Conservation (phyloP, 306 rosid genomes). For the Prunus dulcis region DNA sequence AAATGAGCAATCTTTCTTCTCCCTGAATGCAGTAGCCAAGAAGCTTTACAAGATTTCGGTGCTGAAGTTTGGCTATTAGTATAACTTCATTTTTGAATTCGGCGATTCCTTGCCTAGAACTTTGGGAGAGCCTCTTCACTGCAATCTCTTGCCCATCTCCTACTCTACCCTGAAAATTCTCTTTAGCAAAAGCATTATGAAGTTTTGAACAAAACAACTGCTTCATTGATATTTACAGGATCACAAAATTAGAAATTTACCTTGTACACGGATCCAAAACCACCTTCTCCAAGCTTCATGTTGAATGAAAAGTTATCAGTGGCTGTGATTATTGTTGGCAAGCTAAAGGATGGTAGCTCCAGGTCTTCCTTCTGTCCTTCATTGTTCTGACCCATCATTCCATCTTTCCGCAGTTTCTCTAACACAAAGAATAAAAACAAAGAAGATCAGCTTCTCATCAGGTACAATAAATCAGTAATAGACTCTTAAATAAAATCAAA, state of each 20-base stretch:
- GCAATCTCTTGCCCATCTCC: slow-evolving; percentile 47
- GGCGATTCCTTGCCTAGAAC: slow-evolving; percentile 41
- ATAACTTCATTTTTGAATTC: slow-evolving; percentile 51
- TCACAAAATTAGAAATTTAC: slow-evolving; percentile 11
- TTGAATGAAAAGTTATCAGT: slow-evolving; percentile 32
- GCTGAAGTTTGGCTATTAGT: slow-evolving; percentile 49
- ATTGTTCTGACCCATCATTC: neutral
- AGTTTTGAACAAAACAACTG: neutral
- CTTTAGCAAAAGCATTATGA: neutral
- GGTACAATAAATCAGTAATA: neutral
- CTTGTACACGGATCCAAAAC: slow-evolving; percentile 52
- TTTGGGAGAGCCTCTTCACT: slow-evolving; percentile 45
- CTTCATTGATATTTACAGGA: neutral
- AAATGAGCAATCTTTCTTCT: slow-evolving; percentile 40
- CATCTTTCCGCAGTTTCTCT: slow-evolving; percentile 1
- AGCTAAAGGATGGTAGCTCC: slow-evolving; percentile 33
- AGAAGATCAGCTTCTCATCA: neutral
- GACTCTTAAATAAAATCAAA: neutral
- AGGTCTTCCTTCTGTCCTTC: slow-evolving; percentile 20
- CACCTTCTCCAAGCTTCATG: slow-evolving; percentile 45
- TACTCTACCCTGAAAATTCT: slow-evolving; percentile 37
- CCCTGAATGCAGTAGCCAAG: slow-evolving; percentile 46
- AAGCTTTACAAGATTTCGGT: slow-evolving; percentile 51
- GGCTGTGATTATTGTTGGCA: slow-evolving; percentile 34
- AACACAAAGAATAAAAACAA: neutral